Evolutionary conservation across 352 stramenopile genomes (phyloP).

Genomic region (Phytophthora litchii): DNA sequence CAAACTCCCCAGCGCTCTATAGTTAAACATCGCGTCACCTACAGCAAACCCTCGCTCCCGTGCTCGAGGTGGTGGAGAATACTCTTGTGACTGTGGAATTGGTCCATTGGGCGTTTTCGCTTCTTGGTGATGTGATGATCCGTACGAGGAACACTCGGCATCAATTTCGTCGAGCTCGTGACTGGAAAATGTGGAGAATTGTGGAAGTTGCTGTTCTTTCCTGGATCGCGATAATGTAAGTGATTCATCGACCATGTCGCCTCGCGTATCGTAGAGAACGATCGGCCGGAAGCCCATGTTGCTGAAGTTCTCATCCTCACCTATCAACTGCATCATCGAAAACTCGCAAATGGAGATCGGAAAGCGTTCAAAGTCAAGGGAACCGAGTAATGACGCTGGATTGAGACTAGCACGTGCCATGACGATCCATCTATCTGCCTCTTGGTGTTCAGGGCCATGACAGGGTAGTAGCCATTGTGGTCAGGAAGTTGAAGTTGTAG

Average conservation of each 20-base stretch:
- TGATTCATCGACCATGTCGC: conserved; percentile 31
- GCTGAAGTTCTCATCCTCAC: conserved; percentile 17
- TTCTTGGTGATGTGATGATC: conserved; percentile 7
- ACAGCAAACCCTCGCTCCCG: conserved; percentile 28
- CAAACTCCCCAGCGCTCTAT: conserved; percentile 50
- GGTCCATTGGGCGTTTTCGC: not conserved
- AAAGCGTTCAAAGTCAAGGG: conserved; percentile 9
- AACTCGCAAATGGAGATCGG: not conserved
- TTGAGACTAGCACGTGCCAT: conserved; percentile 15
- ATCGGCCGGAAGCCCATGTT: conserved; percentile 30
- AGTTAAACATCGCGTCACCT: conserved; percentile 53
- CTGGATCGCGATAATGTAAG: conserved; percentile 31
- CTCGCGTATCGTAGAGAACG: conserved; percentile 28
- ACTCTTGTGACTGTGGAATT: conserved; percentile 1
- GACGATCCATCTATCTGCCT: conserved; percentile 22
- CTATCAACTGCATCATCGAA: conserved; percentile 14
- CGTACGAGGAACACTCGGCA: conserved; percentile 15
- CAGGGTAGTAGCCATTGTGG: conserved; percentile 4
- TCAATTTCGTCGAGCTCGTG: conserved; percentile 36
- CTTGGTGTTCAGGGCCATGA: conserved; percentile 1
- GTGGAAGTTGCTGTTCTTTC: conserved; percentile 22
- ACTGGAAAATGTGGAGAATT: conserved; percentile 28
- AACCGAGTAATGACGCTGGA: conserved; percentile 4
- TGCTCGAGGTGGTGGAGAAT: conserved; percentile 10
- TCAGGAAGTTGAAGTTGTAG: conserved; percentile 30